phyloP scores from a whole-genome alignment of 192 early-diverging fungal species.

The Coemansia sp. region DNA sequence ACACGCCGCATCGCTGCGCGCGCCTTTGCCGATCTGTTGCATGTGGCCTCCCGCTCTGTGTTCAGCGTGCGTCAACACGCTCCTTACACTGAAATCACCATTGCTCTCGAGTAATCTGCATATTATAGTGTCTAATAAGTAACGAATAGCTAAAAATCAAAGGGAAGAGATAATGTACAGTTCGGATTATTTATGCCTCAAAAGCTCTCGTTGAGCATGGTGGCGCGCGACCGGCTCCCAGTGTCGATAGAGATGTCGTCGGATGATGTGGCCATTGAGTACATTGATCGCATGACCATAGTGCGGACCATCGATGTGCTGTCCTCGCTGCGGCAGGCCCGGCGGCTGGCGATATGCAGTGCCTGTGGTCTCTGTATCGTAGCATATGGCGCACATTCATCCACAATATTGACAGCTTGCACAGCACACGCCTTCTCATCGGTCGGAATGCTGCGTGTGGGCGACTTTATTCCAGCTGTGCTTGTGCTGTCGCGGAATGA shows the following conservation, averaged over 20 bases:
- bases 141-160: neutral
- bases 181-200: neutral
- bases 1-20: slow-evolving; percentile 39
- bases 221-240: slow-evolving; percentile 10
- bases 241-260: slow-evolving; percentile 14
- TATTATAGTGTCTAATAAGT: too few species aligned
- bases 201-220: slow-evolving; percentile 14
- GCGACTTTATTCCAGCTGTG: slow-evolving; percentile 7
- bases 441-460: neutral
- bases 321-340: neutral
- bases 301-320: neutral
- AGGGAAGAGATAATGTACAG: neutral
- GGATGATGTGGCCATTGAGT: slow-evolving; percentile 11
- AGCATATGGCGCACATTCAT: neutral
- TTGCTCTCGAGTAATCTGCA: neutral
- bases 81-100: slow-evolving; percentile 8
- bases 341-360: slow-evolving; percentile 13
- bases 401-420: neutral
- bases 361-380: slow-evolving; percentile 19
- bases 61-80: slow-evolving; percentile 22
- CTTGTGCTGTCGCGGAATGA: slow-evolving; percentile 12
- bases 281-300: neutral
- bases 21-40: slow-evolving; percentile 42
- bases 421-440: slow-evolving; percentile 1
- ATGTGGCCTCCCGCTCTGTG: slow-evolving; percentile 35